phyloP scores from a whole-genome alignment of 208 protist genomes.

The Acanthamoeba pearcei region DNA sequence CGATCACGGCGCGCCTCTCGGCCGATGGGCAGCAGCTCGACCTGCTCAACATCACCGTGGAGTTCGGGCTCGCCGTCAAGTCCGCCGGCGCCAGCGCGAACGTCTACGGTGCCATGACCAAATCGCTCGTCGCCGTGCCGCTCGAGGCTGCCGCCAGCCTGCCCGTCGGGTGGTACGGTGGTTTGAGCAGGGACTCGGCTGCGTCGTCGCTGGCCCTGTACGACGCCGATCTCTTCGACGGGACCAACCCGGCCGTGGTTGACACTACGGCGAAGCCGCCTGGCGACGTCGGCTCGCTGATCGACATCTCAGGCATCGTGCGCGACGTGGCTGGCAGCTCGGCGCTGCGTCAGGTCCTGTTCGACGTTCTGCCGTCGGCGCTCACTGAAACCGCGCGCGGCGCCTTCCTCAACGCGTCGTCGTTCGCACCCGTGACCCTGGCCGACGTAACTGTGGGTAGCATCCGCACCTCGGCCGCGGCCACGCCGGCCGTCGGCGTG shows the following conservation, averaged over 20 bases:
- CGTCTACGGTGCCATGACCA: background rate
- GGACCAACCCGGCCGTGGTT: background rate
- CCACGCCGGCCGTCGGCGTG: background rate
- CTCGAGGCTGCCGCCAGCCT: background rate
- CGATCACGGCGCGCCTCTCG: background rate
- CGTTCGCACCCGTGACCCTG: background rate
- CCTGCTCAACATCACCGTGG: slow-evolving; percentile 14
- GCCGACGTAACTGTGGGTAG: background rate
- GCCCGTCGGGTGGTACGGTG: background rate
- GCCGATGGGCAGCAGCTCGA: background rate
- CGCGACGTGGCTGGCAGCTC: background rate
- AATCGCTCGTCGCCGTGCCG: background rate
- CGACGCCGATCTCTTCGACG: slow-evolving; percentile 27
- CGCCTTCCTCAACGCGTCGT: background rate
- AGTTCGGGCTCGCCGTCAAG: background rate
- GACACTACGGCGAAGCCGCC: background rate
- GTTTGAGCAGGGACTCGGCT: background rate
- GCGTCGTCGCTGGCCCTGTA: background rate
- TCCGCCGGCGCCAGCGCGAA: background rate
- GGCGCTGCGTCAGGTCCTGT: slow-evolving; percentile 15
- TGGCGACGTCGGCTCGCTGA: background rate
- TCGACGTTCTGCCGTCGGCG: background rate
- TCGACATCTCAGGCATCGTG: background rate
- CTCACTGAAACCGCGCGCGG: background rate
- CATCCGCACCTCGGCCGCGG: background rate